Percentiles rank a stretch among this genome's conserved stretches.
These are phyloP conservation scores for Colletotrichum coccodes DNA, from an alignment of 2,329 filamentous ascomycete genomes.

Conservation along the genomic window DNA sequence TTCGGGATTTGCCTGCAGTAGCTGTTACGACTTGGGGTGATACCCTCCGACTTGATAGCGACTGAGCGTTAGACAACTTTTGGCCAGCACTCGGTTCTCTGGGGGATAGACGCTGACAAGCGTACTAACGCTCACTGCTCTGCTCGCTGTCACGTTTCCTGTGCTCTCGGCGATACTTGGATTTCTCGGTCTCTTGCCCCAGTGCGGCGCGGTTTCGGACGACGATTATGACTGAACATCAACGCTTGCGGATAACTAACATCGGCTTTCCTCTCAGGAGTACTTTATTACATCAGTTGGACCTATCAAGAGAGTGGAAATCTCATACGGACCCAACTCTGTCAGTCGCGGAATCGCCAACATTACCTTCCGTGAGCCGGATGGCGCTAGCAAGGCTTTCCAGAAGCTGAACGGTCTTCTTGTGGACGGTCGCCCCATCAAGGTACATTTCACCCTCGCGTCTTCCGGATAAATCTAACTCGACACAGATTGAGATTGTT, in stretches of 20 bases:
- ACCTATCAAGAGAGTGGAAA: constrained; percentile 87
- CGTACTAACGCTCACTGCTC: constrained; percentile 46
- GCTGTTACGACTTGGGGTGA: constrained; percentile 30
- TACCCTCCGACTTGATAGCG: constrained; percentile 26
- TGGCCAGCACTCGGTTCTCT: not conserved
- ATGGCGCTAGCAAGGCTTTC: constrained; percentile 86
- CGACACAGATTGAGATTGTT: constrained; percentile 84
- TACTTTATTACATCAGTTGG: constrained; percentile 92
- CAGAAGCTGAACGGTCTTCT: constrained; percentile 87
- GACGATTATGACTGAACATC: constrained; percentile 42
- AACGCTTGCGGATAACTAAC: constrained; percentile 71
- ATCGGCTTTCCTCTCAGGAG: constrained; percentile 78
- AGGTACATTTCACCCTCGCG: constrained; percentile 64
- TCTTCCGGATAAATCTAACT: constrained; percentile 35
- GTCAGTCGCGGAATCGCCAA: constrained; percentile 92
- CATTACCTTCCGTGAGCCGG: constrained; percentile 83
- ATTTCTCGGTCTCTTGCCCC: constrained; percentile 35
- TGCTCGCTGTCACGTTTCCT: constrained; percentile 41
- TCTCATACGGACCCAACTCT: constrained; percentile 93
- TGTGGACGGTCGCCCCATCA: constrained; percentile 91
- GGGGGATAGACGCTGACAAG: constrained; percentile 19
- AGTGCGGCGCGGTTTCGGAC: constrained; percentile 35
- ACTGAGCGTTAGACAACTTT: constrained; percentile 10
- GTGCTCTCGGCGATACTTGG: constrained; percentile 20
- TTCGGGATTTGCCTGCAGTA: constrained; percentile 7